Percentiles rank a stretch among this genome's conserved stretches.
Conservation (phyloP, 1,284 basidiomycete species). For the Fomitopsis betulina region DNA sequence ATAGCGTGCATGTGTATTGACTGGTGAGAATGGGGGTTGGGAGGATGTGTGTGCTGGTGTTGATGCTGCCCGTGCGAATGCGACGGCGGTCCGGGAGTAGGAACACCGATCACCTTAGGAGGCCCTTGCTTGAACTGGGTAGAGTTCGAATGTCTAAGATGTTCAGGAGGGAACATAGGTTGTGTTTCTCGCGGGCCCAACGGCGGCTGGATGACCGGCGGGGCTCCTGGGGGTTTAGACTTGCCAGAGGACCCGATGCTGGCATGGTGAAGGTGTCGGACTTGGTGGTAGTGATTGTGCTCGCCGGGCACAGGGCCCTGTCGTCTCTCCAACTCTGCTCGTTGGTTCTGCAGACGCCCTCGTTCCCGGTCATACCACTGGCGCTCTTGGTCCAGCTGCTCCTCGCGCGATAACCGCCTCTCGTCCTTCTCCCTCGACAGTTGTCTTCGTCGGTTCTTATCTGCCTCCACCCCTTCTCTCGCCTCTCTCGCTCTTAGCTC, state of each 20-base stretch:
- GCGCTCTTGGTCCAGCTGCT: conserved; percentile 15
- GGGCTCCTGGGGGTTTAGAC: conserved; percentile 1
- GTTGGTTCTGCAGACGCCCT: conserved; percentile 9
- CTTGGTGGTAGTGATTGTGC: conserved; percentile 15
- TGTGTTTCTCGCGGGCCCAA: conserved; percentile 11
- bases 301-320: conserved; percentile 12
- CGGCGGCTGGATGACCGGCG: conserved; percentile 8
- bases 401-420: conserved; percentile 6
- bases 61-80: conserved; percentile 14
- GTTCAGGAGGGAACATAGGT: conserved; percentile 11
- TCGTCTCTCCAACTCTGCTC: conserved; percentile 14
- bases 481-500: conserved; percentile 6
- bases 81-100: conserved; percentile 8
- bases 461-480: conserved; percentile 9
- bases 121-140: conserved; percentile 12
- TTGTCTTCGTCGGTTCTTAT: neutral
- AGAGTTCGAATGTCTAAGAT: conserved; percentile 10
- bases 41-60: conserved; percentile 16
- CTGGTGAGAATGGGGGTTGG: conserved; percentile 17
- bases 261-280: conserved; percentile 18
- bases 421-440: conserved; percentile 16
- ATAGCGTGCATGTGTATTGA: conserved; percentile 1
- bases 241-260: conserved; percentile 5
- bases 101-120: conserved; percentile 11
- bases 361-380: conserved; percentile 11